Base-by-base conservation (phyloP, 2,329 filamentous ascomycete species). In the Triangularia setosa region DNA sequence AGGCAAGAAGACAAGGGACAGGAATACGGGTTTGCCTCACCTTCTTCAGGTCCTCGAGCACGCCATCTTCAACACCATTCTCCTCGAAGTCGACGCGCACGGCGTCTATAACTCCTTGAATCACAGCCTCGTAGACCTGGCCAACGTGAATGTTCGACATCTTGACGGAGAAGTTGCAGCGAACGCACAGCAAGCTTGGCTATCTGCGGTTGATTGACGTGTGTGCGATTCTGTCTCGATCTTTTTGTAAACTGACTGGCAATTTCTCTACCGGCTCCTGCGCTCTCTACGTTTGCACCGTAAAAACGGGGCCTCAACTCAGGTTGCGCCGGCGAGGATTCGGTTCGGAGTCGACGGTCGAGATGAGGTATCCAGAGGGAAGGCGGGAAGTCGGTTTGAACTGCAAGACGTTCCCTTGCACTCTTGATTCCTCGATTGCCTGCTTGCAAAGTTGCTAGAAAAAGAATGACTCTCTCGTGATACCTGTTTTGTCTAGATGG, bases 81-180 rank as follows among this genome's bases (percentile, higher is more conserved):
- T 99, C 95, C 78, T 99, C 95, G 76, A 99, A 98, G 79, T 98
- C 95, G 74, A 94, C 91, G 74, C 91, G 87, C 74, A 94, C 97
- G 70, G 91, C 90, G 72, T 94, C 90, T 78, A 98, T 92, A 75
- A 99, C 93, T 80, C 95, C 92, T 68, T 89, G 83, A 75, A 91
- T 91, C 77, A 91, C 88, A 73, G 84, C 81, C 78, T 88, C 83
- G 78, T 97, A 99, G 74, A 98, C 89, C 70, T 81, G 80, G 73
- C 95, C 95, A 81, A 87, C 85, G 16, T 79, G 78, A 56, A 76
- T 73, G 76, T 87, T 87, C 65, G 85, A 87, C 85, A 87, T 87
- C 64, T 68, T 80, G 75, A 66, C 30, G 62, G 48, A 48, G 55
- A 60, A 40, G 40, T 21, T 18, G 40, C 40, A 21, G 40, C 40